These are phyloP conservation scores for Fusarium irregulare DNA, from an alignment of 2,329 filamentous ascomycete genomes.

Conservation along the genomic window DNA sequence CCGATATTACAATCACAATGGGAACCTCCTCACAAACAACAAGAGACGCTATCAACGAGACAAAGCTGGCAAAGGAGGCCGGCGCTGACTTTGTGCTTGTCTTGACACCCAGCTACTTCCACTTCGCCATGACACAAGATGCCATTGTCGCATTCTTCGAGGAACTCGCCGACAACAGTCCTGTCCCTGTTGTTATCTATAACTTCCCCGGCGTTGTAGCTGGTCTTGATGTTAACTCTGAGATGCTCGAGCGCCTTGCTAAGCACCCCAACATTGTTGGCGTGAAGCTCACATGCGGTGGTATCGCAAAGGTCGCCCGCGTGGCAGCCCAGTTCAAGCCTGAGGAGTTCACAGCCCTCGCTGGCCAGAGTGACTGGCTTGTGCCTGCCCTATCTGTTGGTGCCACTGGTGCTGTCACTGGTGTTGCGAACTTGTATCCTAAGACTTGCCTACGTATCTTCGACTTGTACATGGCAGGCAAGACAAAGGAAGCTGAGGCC, in stretches of 20 bases:
- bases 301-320: constrained; percentile 76
- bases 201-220: constrained; percentile 77
- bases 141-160: constrained; percentile 72
- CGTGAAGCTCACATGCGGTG: constrained; percentile 79
- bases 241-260: constrained; percentile 69
- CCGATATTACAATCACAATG: constrained; percentile 71
- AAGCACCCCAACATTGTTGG: constrained; percentile 74
- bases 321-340: constrained; percentile 63
- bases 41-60: constrained; percentile 73
- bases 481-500: constrained; percentile 59
- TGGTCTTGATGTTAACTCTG: constrained; percentile 75
- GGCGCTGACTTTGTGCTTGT: constrained; percentile 77
- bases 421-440: constrained; percentile 72
- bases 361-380: constrained; percentile 80
- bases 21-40: constrained; percentile 75
- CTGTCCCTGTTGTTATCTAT: constrained; percentile 75
- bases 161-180: constrained; percentile 66
- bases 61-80: constrained; percentile 68
- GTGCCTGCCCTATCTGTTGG: constrained; percentile 69
- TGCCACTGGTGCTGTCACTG: constrained; percentile 70
- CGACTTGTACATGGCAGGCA: constrained; percentile 60
- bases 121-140: constrained; percentile 69
- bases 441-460: constrained; percentile 65
- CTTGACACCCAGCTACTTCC: constrained; percentile 78
- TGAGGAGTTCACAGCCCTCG: constrained; percentile 71